Evolutionary conservation across 225 moss, liverwort and hornwort species (phyloP), one percentile per base, ranked within the genome.

Genomic region (Asterella californica): DNA sequence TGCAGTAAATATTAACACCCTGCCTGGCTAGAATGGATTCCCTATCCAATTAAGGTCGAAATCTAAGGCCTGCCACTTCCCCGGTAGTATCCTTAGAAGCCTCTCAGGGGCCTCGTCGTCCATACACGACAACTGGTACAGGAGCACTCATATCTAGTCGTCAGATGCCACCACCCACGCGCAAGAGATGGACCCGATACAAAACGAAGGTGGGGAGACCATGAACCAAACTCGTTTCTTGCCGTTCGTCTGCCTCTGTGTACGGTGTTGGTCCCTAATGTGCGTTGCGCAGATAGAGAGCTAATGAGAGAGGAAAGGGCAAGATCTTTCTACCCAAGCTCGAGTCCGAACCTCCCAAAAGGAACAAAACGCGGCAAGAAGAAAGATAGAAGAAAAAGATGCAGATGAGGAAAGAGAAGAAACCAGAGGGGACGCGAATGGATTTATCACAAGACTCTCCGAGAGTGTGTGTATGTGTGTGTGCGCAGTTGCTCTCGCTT

Each of bases 171-270:
- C 71, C 71, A 48, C 71, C 71, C 36, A 46, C 38, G 9, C 27
- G 27, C 47, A 46, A 47, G n/a, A 49, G 27, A 74, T 74, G 74
- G 30, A 74, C 52, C 52, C 52, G 74, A 74, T 71, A 74, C 33
- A 0, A 72, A n/a, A 21, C 10, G 36, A n/a, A n/a, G 9, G 15
- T 52, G 22, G 69, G 9, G 32, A 65, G 38, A 37, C 69, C 69
- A 24, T 19, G 42, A 70, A 70, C 69, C 38, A 70, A 38, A 70
- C 22, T 70, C 7, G 48, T 47, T 42, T 72, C 48, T 74, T 54
- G 17, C n/a, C 52, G 2, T 36, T 74, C 30, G 15, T 53, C 50
- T 21, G 69, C 42, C 69, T 2, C 38, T 30, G 0, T 4, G 37
- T 68, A 19, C 37, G 34, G 36, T 68, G 68, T 38, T 37, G 15